A percentile compares a stretch with the other conserved stretches of the same genome.
These are phyloP conservation scores for Bolboschoenus planiculmis DNA, from an alignment of 176 grass and related monocot genomes.

Conservation along the genomic window DNA sequence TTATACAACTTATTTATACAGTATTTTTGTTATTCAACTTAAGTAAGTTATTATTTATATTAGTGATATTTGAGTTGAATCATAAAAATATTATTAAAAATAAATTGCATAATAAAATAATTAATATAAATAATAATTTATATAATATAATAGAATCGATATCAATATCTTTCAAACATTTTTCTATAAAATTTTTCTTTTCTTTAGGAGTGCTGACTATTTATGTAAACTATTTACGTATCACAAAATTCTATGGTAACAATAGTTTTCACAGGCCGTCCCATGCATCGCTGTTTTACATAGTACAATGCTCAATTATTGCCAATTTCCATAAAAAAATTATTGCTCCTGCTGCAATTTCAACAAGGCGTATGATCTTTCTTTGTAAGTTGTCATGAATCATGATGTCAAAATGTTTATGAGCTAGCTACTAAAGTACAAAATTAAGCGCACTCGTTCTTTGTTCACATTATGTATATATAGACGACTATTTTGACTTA, in stretches of 20 bases:
- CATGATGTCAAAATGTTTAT: not conserved
- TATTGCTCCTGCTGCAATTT: not conserved
- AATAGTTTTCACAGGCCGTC: slow-evolving; percentile 1
- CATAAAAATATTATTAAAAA: no score
- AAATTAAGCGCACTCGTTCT: not conserved
- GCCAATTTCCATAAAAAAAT: not conserved
- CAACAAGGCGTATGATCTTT: not conserved
- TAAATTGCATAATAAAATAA: no score
- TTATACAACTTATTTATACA: no score
- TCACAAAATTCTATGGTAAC: not conserved
- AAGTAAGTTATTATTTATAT: no score
- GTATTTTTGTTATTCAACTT: no score
- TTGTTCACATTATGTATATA: not conserved
- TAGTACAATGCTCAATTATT: not conserved
- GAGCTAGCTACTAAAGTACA: not conserved
- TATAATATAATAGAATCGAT: no score
- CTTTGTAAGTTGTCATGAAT: slow-evolving; percentile 2
- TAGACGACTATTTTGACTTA: not conserved
- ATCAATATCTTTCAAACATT: no score
- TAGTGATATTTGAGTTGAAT: no score
- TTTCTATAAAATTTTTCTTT: no score
- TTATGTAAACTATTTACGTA: no score
- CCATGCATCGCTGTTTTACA: not conserved
- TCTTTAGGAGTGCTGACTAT: no score
- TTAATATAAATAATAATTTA: no score